phyloP scores from a whole-genome alignment of 331 rosid genomes.

The Ulmus americana region DNA sequence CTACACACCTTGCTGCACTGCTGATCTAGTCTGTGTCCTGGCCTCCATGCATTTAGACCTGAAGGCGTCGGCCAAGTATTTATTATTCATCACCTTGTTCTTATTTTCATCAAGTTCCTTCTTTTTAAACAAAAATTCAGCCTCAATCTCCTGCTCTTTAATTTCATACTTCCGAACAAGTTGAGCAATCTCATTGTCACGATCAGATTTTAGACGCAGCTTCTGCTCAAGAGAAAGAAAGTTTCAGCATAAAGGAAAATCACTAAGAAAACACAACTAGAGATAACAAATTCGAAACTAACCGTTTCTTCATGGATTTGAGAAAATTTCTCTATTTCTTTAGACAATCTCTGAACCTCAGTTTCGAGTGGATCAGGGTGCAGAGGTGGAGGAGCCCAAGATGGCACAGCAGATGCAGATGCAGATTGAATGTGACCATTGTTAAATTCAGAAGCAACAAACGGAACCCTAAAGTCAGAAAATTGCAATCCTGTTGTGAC shows the following conservation, averaged over 20 bases:
- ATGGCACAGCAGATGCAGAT: constrained; percentile 24
- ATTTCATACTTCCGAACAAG: constrained; percentile 46
- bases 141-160: constrained; percentile 43
- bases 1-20: constrained; percentile 46
- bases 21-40: constrained; percentile 32
- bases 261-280: constrained; percentile 13
- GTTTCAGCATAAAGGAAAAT: constrained; percentile 17
- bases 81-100: constrained; percentile 32
- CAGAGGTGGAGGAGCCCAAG: constrained; percentile 21
- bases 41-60: constrained; percentile 52
- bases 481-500: constrained; percentile 32
- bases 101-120: constrained; percentile 36
- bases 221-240: constrained; percentile 43
- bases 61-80: constrained; percentile 60
- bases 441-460: constrained; percentile 30
- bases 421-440: constrained; percentile 34
- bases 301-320: constrained; percentile 52
- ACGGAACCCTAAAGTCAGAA: constrained; percentile 31
- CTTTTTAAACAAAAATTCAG: constrained; percentile 36
- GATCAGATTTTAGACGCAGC: constrained; percentile 43
- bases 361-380: constrained; percentile 51
- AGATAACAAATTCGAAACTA: constrained; percentile 30
- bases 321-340: constrained; percentile 30
- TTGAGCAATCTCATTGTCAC: constrained; percentile 58
- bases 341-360: constrained; percentile 52